These are phyloP conservation scores for Solanum chilense DNA, from an alignment of 257 asterid genomes.

Conservation along the genomic window DNA sequence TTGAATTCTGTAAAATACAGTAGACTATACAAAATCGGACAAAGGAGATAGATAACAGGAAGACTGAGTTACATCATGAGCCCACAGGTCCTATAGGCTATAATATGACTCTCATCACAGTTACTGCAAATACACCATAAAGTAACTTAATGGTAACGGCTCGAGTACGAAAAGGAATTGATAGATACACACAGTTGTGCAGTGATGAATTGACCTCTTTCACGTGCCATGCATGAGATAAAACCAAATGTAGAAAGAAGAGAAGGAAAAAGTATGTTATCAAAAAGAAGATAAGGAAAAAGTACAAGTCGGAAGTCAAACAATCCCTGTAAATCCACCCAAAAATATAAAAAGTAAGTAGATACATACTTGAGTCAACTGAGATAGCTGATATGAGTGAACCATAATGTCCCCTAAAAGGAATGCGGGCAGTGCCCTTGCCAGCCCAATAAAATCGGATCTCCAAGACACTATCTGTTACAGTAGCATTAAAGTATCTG, in stretches of 20 bases:
- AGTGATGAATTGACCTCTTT: neutral
- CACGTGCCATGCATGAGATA: neutral
- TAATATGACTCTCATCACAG: neutral
- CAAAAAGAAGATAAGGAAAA: neutral
- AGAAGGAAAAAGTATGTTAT: neutral
- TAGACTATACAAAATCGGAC: neutral
- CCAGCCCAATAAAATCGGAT: constrained; percentile 88
- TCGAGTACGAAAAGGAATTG: neutral
- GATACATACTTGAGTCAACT: constrained; percentile 41
- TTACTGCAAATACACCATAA: neutral
- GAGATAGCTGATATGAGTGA: constrained; percentile 91
- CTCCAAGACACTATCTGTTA: constrained; percentile 41
- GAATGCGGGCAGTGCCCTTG: constrained; percentile 66
- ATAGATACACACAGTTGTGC: neutral
- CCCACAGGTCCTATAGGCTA: neutral
- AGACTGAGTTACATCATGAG: neutral
- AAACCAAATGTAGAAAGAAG: neutral
- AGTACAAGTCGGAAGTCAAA: neutral
- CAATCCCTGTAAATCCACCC: neutral
- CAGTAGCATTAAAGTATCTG: constrained; percentile 35
- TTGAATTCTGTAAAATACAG: neutral
- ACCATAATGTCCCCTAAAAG: constrained; percentile 67
- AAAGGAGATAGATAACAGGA: neutral
- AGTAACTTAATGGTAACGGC: neutral
- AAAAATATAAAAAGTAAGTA: neutral